phyloP scores from a whole-genome alignment of 2,329 filamentous ascomycete species.

The Penicillium frequentans region DNA sequence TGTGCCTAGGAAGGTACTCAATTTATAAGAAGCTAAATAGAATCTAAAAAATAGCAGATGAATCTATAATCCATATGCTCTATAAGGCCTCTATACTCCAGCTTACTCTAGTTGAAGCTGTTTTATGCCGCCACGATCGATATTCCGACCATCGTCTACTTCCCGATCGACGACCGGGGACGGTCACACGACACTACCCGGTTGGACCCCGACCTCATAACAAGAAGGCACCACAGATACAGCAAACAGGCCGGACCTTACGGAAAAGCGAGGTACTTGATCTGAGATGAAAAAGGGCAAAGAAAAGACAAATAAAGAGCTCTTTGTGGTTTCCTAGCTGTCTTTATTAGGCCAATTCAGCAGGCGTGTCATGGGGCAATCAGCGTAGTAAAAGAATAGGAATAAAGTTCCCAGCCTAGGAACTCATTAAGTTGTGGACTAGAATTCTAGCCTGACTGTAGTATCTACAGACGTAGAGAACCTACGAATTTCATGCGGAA shows the following conservation, averaged over 20 bases:
- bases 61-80: not conserved
- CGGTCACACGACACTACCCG: conserved; percentile 14
- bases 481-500: too few species aligned
- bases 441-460: too few species aligned
- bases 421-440: too few species aligned
- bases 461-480: too few species aligned
- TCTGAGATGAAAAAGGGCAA: not conserved
- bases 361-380: not conserved
- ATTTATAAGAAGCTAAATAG: not conserved
- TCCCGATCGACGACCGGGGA: conserved; percentile 1
- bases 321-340: not conserved
- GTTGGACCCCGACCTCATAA: not conserved
- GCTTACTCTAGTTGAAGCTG: conserved; percentile 4
- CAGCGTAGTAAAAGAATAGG: too few species aligned
- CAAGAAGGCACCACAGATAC: not conserved
- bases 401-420: too few species aligned
- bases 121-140: conserved; percentile 1
- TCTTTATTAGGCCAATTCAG: not conserved
- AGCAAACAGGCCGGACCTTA: not conserved
- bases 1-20: not conserved
- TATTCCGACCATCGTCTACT: conserved; percentile 6
- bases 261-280: not conserved
- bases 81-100: not conserved
- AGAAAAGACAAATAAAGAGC: not conserved
- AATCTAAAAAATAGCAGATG: not conserved